Conservation (phyloP, 176 grass and related monocot genomes). For the Oryza punctata region DNA sequence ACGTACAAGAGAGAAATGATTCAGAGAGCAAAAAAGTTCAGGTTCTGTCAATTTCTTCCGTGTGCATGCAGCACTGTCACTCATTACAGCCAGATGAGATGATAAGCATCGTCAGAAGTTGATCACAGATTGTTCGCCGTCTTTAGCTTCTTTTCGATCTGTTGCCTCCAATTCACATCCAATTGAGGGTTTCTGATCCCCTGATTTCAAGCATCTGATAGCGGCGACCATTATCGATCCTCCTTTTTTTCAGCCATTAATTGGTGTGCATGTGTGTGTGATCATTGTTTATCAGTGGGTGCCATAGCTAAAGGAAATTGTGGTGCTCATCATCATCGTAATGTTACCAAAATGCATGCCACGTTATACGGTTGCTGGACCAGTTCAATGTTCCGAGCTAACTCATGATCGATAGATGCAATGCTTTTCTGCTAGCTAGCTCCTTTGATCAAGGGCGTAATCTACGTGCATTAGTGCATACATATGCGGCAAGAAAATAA, state of each 20-base stretch:
- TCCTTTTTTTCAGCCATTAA: background rate
- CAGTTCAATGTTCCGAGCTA: constrained; percentile 21
- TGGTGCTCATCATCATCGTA: constrained; percentile 36
- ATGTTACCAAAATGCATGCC: constrained; percentile 11
- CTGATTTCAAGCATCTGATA: constrained; percentile 45
- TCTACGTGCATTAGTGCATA: background rate
- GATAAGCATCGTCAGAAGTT: background rate
- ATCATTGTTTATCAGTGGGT: constrained; percentile 45
- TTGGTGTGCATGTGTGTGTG: constrained; percentile 5
- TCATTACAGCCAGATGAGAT: too few species aligned
- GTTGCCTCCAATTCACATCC: background rate
- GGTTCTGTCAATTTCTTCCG: background rate
- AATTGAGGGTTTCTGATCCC: background rate
- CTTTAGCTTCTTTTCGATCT: background rate
- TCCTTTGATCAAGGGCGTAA: constrained; percentile 22
- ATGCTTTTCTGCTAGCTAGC: constrained; percentile 25
- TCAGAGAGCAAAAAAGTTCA: constrained; percentile 2
- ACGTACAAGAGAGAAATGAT: background rate
- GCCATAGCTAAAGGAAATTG: background rate
- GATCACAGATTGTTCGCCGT: background rate
- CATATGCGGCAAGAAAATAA: background rate
- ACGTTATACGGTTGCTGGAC: constrained; percentile 33
- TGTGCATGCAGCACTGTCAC: background rate
- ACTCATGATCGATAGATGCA: constrained; percentile 36
- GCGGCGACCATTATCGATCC: background rate